A percentile compares a stretch with the other conserved stretches of the same genome.
phyloP scores from a whole-genome alignment of 2,329 filamentous ascomycete species.

The Coniochaeta sp. region DNA sequence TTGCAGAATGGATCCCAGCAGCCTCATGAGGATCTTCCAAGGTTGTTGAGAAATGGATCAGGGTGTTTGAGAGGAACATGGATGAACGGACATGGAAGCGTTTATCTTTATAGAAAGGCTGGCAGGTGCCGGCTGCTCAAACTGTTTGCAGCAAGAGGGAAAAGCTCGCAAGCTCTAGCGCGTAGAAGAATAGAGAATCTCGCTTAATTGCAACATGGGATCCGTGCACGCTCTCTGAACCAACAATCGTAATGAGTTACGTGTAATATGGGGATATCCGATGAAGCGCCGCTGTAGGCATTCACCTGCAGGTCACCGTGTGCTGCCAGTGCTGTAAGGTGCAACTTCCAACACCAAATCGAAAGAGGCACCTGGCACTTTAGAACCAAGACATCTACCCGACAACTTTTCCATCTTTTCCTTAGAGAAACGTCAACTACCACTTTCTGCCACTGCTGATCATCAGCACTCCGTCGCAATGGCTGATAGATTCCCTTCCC shows the following conservation, averaged over 20 bases:
- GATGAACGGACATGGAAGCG: not conserved
- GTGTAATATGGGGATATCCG: not conserved
- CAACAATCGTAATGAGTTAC: not conserved
- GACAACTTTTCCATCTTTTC: not conserved
- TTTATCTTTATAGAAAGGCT: not conserved
- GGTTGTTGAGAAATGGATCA: not conserved
- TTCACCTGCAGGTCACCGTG: not conserved
- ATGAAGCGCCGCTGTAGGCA: not conserved
- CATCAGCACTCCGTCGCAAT: constrained; percentile 33
- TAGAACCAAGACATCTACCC: not conserved
- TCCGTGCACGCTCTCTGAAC: not conserved
- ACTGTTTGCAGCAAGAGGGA: not conserved
- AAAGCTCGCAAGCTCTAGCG: too few species aligned
- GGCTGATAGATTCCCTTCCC: constrained; percentile 72
- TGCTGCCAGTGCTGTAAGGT: not conserved
- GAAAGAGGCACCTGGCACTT: not conserved
- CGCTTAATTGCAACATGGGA: not conserved
- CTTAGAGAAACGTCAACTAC: not conserved
- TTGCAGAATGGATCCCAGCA: not conserved
- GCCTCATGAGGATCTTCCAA: not conserved
- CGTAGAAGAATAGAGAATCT: not conserved
- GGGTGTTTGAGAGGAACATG: not conserved
- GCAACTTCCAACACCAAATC: not conserved
- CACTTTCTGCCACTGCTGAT: not conserved
- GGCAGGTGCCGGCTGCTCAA: not conserved